Evolutionary conservation across 2,329 filamentous ascomycete genomes (phyloP), one percentile per base, ranked within the genome.

Genomic region (Conoideocrella luteorostrata): DNA sequence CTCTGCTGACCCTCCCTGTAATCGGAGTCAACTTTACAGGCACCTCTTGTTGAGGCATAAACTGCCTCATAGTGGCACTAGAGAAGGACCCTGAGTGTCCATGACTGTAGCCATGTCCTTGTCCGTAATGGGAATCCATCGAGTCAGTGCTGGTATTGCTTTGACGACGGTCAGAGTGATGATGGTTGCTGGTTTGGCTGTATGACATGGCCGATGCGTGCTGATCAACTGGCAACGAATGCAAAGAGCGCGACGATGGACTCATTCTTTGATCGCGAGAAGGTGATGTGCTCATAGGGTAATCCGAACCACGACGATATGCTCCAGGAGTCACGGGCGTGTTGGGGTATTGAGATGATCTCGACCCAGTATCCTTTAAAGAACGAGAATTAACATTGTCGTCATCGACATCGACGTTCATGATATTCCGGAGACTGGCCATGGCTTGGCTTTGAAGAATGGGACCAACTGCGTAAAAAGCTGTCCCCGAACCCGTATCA

Each of bases 391-490:
- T 63, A 47, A 58, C 58, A 49, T 68, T 64, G 53, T 73, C 72
- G 53, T 75, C 72, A 54, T 73, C 70, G 54, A 66, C 71, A 54
- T 73, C 70, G 55, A 67, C 64, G 59, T 77, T 75, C 70, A 78
- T 77, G 58, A 78, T 78, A 55, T 73, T 73, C 55, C 68, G 70
- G 51, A 78, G 67, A 56, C 71, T 75, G 52, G 72, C 67, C 74
- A 78, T 77, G 63, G 60, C 44, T 61, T 59, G 60, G 56, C 53
- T 55, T 60, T 56, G 61, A 66, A 61, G 60, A n/a, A 67, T 62
- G 64, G 65, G 66, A 63, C 62, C 57, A 48, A 29, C 18, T 40
- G 18, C 29, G 22, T 18, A 26, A 35, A 30, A 23, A 32, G 24
- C 35, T 40, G 33, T 22, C 37, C 42, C n/a, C 35, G n/a, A 38